Evolutionary conservation across 2,329 filamentous ascomycete genomes (phyloP).

Genomic region (Botrytis porri): DNA sequence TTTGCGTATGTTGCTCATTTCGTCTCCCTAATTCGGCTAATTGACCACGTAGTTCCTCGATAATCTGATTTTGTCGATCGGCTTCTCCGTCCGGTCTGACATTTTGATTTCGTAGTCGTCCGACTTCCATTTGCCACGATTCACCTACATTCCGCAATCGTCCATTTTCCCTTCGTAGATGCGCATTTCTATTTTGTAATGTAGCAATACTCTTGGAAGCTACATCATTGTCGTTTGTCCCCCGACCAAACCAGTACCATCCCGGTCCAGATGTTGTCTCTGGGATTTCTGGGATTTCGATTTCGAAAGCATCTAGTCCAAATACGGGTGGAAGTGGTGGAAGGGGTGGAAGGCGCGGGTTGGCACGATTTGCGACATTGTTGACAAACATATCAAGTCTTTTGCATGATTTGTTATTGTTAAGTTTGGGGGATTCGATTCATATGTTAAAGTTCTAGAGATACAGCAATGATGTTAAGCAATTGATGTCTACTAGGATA

Average conservation of each 20-base stretch:
- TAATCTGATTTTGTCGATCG: neutral
- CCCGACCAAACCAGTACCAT: neutral
- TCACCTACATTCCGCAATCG: neutral
- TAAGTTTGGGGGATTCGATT: neutral
- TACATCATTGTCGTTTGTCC: neutral
- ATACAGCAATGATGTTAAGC: neutral
- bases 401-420: neutral
- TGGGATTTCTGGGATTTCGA: neutral
- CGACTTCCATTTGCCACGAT: neutral
- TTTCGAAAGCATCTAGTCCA: neutral
- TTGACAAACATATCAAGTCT: neutral
- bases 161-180: neutral
- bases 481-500: neutral
- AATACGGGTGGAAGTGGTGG: neutral
- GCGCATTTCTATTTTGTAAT: neutral
- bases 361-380: neutral
- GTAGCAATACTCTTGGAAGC: neutral
- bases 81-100: neutral
- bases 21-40: neutral
- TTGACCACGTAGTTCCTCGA: neutral
- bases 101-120: neutral
- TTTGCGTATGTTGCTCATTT: neutral
- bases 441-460: neutral
- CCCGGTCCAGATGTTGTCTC: neutral
- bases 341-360: neutral